Percentiles rank a stretch among this genome's conserved stretches.
Conservation (phyloP, 2,329 filamentous ascomycete species). For the Neopestalotiopsis clavispora region DNA sequence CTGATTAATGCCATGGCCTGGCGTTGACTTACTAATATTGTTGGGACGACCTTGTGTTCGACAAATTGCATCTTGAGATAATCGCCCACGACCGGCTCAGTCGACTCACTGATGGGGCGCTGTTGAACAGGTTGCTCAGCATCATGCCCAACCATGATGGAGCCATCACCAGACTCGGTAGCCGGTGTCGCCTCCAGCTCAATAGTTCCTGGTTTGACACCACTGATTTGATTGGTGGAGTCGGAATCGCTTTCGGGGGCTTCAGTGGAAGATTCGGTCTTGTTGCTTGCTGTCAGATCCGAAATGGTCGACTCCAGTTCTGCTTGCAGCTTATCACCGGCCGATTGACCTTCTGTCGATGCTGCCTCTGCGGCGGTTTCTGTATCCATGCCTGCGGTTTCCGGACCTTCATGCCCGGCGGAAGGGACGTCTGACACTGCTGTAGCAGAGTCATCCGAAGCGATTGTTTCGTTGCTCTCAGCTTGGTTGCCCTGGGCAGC, state of each 20-base stretch:
- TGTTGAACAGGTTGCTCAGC: slow-evolving; percentile 18
- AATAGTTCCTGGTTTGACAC: slow-evolving; percentile 4
- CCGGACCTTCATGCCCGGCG: background rate
- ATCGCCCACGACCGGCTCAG: slow-evolving; percentile 85
- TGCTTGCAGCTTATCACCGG: slow-evolving; percentile 2
- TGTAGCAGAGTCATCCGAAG: background rate
- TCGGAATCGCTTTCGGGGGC: background rate
- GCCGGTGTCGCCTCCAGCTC: slow-evolving; percentile 16
- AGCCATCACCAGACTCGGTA: slow-evolving; percentile 32
- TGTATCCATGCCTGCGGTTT: background rate
- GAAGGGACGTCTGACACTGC: background rate
- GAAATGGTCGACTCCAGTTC: slow-evolving; percentile 12
- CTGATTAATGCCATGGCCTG: background rate
- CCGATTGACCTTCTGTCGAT: background rate
- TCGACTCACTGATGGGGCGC: slow-evolving; percentile 25
- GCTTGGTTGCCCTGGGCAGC: background rate
- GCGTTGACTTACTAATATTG: slow-evolving; percentile 75
- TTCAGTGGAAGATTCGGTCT: background rate
- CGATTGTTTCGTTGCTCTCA: background rate
- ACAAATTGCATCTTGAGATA: slow-evolving; percentile 96
- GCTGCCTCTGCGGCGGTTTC: background rate
- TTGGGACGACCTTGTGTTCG: slow-evolving; percentile 90
- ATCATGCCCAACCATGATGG: slow-evolving; percentile 32
- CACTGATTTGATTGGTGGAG: background rate
- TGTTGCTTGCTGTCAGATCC: background rate